Conservation (phyloP, 2,329 filamentous ascomycete genomes). For the Dactylonectria macrodidyma region DNA sequence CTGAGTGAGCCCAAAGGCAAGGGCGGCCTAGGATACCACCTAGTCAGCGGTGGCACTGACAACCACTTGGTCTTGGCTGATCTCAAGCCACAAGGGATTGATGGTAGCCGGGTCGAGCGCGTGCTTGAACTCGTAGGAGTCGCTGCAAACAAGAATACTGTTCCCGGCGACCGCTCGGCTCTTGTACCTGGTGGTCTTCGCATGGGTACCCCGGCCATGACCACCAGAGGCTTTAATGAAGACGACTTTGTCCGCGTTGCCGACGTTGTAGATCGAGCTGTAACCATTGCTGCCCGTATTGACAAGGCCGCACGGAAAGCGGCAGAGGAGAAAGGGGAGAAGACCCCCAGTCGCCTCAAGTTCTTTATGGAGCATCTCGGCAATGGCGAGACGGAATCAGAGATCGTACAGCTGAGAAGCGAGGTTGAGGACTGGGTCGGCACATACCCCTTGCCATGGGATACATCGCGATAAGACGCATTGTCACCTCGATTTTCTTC, state of each 20-base stretch:
- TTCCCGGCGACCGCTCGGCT: conserved; percentile 94
- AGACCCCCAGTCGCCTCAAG: conserved; percentile 75
- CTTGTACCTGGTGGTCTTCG: conserved; percentile 93
- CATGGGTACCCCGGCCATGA: conserved; percentile 98
- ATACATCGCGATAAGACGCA: conserved; percentile 53
- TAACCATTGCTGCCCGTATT: conserved; percentile 82
- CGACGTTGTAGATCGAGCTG: conserved; percentile 87
- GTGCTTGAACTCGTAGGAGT: conserved; percentile 94
- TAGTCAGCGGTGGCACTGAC: conserved; percentile 95
- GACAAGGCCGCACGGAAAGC: conserved; percentile 80
- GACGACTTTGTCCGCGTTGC: conserved; percentile 91
- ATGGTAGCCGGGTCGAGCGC: conserved; percentile 91
- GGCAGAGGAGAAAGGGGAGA: conserved; percentile 77
- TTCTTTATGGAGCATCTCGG: conserved; percentile 79
- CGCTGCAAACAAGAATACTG: conserved; percentile 99
- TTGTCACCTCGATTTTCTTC: neutral
- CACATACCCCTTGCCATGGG: conserved; percentile 81
- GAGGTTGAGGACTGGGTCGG: conserved; percentile 87
- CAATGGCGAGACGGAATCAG: conserved; percentile 76
- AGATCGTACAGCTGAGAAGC: conserved; percentile 80
- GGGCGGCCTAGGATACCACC: conserved; percentile 85
- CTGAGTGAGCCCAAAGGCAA: conserved; percentile 79
- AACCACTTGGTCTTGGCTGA: conserved; percentile 97
- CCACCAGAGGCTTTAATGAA: conserved; percentile 90
- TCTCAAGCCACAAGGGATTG: conserved; percentile 88